Evolutionary conservation across 495 filamentous ascomycete species (phyloP).

Genomic region (Pyrenula aspistea): DNA sequence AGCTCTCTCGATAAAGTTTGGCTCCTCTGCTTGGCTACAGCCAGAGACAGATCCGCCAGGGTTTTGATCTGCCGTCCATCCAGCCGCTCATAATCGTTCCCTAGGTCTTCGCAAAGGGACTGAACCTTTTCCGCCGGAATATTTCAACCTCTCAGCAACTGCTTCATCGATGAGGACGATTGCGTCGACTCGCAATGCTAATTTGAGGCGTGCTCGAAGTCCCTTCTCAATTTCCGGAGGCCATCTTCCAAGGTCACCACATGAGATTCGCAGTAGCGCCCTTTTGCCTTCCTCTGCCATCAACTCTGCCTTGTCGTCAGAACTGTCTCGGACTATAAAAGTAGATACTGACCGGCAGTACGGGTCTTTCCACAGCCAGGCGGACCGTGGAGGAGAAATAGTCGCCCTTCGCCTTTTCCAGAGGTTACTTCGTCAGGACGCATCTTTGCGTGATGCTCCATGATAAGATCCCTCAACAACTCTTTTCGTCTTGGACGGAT

Average conservation of each 20-base stretch:
- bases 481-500: slow-evolving; percentile 3
- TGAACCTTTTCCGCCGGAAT: neutral
- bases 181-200: neutral
- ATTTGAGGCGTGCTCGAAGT: neutral
- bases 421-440: slow-evolving; percentile 8
- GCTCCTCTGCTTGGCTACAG: neutral
- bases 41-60: neutral
- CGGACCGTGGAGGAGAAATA: slow-evolving; percentile 6
- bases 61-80: neutral
- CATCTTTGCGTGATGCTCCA: slow-evolving; percentile 1
- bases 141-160: neutral
- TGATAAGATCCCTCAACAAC: slow-evolving; percentile 3
- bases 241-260: neutral
- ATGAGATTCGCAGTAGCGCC: neutral
- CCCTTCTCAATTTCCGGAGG: neutral
- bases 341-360: slow-evolving; percentile 1
- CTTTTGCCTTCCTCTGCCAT: neutral
- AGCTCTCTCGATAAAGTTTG: neutral
- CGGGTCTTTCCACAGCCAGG: slow-evolving; percentile 5
- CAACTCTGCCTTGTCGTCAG: neutral
- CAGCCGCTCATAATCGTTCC: neutral
- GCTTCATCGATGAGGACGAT: slow-evolving; percentile 5
- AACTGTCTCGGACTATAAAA: neutral
- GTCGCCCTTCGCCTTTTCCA: slow-evolving; percentile 5
- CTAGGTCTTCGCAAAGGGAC: neutral